Evolutionary conservation across 2,329 filamentous ascomycete genomes (phyloP), one percentile per base, ranked within the genome.

Genomic region (Penicillium sclerotigenum): DNA sequence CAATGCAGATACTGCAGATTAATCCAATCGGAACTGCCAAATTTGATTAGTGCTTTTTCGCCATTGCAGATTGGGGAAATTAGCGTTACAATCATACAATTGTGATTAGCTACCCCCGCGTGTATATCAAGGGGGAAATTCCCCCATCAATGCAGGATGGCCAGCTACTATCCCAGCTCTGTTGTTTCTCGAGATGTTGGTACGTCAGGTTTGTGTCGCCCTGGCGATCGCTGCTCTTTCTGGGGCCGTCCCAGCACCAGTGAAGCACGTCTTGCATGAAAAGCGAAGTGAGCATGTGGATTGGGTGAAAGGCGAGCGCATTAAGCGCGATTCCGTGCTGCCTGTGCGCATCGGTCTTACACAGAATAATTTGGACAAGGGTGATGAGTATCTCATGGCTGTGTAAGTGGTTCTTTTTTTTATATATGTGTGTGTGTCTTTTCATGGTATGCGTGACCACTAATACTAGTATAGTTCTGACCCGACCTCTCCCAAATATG

Each of bases 271-370:
- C 24, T 58, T 76, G 11, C 77, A 79, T 59, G 76, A 79, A 59
- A 76, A 74, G 61, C 73, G 76, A 33, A 60, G 65, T 13, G 33
- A 54, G 5, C 64, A 69, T 2, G 63, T 68, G 22, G 68, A 72
- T 48, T 79, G 77, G 77, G 59, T 70, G 22, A 75, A 74, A 62
- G 60, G 70, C 28, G 63, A 72, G 43, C 72, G 71, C 33, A 60
- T 77, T 47, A 65, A 73, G 22, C 59, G 68, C 18, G 60, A 70
- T 53, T 63, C 72, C 0, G 65, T 74, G 29, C 61, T 80, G 43
- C 77, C 77, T 1, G 75, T 80, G 63, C 71, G 76, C n/a, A 78
- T 80, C 59, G 77, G 75, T 18, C 59, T 80, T 47, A 72, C 70
- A n/a, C 78, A 80, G 62, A 68, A 68, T 28, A 79, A 80, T 52